These are phyloP conservation scores for Mycena chlorophos DNA, from an alignment of 768 basidiomycete genomes.

Conservation along the genomic window DNA sequence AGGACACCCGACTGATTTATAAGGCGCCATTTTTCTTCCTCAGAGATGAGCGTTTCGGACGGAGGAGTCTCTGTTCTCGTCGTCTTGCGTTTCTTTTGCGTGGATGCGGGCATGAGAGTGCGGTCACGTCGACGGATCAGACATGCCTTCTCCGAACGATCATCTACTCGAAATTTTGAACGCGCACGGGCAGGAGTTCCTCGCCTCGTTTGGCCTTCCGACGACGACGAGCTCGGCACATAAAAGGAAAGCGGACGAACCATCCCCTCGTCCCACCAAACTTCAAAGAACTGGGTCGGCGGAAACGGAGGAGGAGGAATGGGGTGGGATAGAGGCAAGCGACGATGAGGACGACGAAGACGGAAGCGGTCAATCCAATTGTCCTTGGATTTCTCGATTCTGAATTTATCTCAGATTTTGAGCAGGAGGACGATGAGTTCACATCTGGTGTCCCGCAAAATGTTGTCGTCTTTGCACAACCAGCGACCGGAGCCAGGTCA, in stretches of 20 bases:
- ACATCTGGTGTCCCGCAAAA: constrained; percentile 35
- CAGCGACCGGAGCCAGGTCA: constrained; percentile 21
- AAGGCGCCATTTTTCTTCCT: constrained; percentile 79
- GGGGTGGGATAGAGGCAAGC: constrained; percentile 37
- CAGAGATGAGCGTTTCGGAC: constrained; percentile 51
- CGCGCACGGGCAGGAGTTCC: constrained; percentile 49
- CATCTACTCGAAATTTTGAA: constrained; percentile 44
- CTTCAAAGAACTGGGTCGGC: constrained; percentile 10
- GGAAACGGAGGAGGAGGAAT: constrained; percentile 34
- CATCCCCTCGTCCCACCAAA: constrained; percentile 11
- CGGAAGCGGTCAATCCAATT: not conserved
- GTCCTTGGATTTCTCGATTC: not conserved
- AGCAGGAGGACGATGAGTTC: constrained; percentile 49
- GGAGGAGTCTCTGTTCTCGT: constrained; percentile 26
- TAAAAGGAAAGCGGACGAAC: constrained; percentile 25
- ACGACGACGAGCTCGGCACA: constrained; percentile 1
- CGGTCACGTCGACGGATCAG: not conserved
- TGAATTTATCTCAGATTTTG: constrained; percentile 30
- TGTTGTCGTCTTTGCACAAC: constrained; percentile 54
- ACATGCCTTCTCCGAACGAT: constrained; percentile 28
- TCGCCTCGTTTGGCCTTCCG: constrained; percentile 40
- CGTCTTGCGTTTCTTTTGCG: constrained; percentile 1
- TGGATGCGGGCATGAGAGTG: not conserved
- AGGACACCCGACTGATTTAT: constrained; percentile 67
- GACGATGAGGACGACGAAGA: not conserved